Evolutionary conservation across 1,139 yeast genomes (phyloP).

Genomic region (Kurtzmaniella quercitrusa): DNA sequence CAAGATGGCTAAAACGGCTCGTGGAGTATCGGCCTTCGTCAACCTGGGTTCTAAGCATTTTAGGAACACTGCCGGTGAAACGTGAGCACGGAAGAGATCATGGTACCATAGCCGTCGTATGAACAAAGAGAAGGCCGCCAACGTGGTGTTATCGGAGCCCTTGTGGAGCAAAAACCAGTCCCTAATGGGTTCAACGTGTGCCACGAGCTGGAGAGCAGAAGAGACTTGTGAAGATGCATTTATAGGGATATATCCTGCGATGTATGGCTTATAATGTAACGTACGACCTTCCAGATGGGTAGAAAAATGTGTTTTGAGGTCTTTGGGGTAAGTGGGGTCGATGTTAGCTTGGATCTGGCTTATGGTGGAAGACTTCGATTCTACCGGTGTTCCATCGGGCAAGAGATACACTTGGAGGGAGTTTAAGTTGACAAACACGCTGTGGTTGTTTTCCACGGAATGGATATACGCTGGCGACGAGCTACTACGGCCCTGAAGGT

Average conservation of each 20-base stretch:
- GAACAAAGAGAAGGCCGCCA: conserved; percentile 31
- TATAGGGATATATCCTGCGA: conserved; percentile 64
- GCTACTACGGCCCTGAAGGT: conserved; percentile 61
- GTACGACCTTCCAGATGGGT: conserved; percentile 24
- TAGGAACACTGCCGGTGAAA: conserved; percentile 65
- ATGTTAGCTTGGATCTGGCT: conserved; percentile 51
- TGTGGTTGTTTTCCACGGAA: conserved; percentile 59
- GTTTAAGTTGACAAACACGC: conserved; percentile 54
- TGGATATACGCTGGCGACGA: conserved; percentile 67
- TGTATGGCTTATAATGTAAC: conserved; percentile 41
- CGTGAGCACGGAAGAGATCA: conserved; percentile 51
- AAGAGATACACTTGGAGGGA: conserved; percentile 48
- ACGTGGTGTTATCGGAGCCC: not conserved
- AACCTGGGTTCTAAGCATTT: conserved; percentile 31
- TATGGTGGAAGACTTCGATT: conserved; percentile 23
- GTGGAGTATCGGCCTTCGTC: conserved; percentile 47
- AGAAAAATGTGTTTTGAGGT: conserved; percentile 18
- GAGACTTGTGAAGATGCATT: conserved; percentile 51
- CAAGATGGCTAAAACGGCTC: conserved; percentile 55
- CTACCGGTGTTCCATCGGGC: conserved; percentile 55
- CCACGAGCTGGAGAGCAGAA: conserved; percentile 51
- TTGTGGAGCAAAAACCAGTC: conserved; percentile 38
- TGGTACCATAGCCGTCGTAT: conserved; percentile 64
- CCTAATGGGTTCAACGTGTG: conserved; percentile 52
- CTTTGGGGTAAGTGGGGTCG: conserved; percentile 46